Percentiles rank a stretch among this genome's conserved stretches.
phyloP scores from a whole-genome alignment of 306 rosid species.

The Begonia fuchsioides region DNA sequence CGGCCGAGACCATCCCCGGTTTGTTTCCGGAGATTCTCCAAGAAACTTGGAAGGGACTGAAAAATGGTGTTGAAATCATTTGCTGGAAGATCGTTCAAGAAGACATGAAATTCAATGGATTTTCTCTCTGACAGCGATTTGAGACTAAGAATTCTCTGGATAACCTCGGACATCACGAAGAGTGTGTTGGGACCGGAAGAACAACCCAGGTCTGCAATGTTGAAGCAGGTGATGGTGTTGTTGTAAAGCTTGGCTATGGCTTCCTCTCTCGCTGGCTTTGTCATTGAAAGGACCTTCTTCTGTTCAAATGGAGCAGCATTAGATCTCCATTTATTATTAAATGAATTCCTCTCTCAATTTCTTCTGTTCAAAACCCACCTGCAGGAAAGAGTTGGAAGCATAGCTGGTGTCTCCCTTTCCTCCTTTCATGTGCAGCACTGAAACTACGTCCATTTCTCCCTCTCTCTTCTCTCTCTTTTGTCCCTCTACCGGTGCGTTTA shows the following conservation, averaged over 20 bases:
- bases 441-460: conserved; percentile 7
- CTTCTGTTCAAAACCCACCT: neutral
- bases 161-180: conserved; percentile 15
- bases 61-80: conserved; percentile 44
- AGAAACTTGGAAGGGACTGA: conserved; percentile 21
- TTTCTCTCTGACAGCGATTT: conserved; percentile 8
- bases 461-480: neutral
- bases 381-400: conserved; percentile 7
- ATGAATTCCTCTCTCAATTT: neutral
- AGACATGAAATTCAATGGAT: conserved; percentile 25
- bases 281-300: conserved; percentile 25
- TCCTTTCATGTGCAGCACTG: conserved; percentile 12
- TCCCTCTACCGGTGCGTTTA: no score
- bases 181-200: conserved; percentile 46
- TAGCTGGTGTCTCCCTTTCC: conserved; percentile 16
- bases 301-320: conserved; percentile 4
- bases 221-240: conserved; percentile 6
- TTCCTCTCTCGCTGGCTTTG: conserved; percentile 30
- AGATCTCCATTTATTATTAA: neutral
- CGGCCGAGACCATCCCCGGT: conserved; percentile 9
- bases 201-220: conserved; percentile 46
- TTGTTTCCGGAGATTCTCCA: conserved; percentile 11
- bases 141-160: conserved; percentile 21
- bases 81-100: conserved; percentile 33
- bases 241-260: conserved; percentile 15